These are phyloP conservation scores for Geoglossum cookeanum DNA, from an alignment of 2,329 filamentous ascomycete genomes.

Conservation along the genomic window DNA sequence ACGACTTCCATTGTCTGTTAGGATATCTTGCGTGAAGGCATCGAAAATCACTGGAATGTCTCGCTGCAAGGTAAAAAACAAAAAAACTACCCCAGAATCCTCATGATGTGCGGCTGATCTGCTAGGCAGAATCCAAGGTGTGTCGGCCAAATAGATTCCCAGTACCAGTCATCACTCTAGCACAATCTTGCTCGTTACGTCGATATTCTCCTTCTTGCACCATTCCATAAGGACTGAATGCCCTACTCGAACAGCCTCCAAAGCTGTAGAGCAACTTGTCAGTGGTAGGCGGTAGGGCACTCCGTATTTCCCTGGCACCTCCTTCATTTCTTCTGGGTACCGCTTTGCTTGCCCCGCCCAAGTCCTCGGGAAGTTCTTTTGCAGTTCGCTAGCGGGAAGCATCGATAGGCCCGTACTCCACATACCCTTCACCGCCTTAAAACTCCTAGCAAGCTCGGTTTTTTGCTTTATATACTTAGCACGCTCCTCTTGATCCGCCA, in stretches of 20 bases:
- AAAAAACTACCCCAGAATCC: background rate
- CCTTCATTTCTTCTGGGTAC: conserved; percentile 15
- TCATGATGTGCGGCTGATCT: background rate
- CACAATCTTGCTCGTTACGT: conserved; percentile 6
- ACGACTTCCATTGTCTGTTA: background rate
- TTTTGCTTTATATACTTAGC: conserved; percentile 20
- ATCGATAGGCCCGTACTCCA: conserved; percentile 25
- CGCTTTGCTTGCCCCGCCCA: conserved; percentile 18
- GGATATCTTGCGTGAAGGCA: background rate
- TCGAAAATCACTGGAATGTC: background rate
- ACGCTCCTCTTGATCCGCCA: conserved; percentile 18
- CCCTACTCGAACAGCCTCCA: conserved; percentile 27
- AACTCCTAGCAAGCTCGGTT: conserved; percentile 21
- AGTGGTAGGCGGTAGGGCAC: conserved; percentile 25
- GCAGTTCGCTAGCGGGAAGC: conserved; percentile 23
- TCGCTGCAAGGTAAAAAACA: background rate
- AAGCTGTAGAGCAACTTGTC: conserved; percentile 21
- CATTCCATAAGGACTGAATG: conserved; percentile 26
- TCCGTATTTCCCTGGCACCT: conserved; percentile 18
- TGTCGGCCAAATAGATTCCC: background rate
- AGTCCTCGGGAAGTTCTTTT: conserved; percentile 23
- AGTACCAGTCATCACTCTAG: background rate
- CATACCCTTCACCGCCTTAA: conserved; percentile 22
- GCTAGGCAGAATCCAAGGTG: background rate
- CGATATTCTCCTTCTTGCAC: conserved; percentile 25